These are phyloP conservation scores for Ophiostoma quercus DNA, from an alignment of 2,329 filamentous ascomycete genomes.

Conservation along the genomic window DNA sequence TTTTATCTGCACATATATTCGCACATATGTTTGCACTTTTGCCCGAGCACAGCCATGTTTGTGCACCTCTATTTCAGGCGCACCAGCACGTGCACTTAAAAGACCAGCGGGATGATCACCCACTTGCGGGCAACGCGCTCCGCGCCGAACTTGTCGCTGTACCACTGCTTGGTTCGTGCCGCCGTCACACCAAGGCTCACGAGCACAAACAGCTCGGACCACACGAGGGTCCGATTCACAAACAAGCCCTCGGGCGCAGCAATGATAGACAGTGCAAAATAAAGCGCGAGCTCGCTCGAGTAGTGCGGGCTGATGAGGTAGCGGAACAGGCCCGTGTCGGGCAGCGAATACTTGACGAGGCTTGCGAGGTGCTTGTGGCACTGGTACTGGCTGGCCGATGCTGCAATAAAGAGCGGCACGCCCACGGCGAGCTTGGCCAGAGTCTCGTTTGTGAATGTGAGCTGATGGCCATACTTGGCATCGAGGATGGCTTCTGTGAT, in stretches of 20 bases:
- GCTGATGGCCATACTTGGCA: slow-evolving; percentile 30
- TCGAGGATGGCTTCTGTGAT: slow-evolving; percentile 26
- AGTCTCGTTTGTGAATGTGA: background rate
- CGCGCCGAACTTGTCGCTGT: slow-evolving; percentile 65
- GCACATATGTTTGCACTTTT: background rate
- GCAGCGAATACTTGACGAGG: slow-evolving; percentile 77
- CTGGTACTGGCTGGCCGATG: slow-evolving; percentile 67
- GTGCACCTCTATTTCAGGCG: background rate
- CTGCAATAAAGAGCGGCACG: slow-evolving; percentile 60
- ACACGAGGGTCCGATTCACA: slow-evolving; percentile 68
- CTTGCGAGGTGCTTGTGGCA: slow-evolving; percentile 66
- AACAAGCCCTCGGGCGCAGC: slow-evolving; percentile 62
- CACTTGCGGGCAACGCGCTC: slow-evolving; percentile 58
- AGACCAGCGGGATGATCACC: slow-evolving; percentile 71
- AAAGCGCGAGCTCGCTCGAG: slow-evolving; percentile 79
- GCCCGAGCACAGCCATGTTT: background rate
- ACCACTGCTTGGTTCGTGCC: slow-evolving; percentile 72
- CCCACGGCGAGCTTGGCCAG: slow-evolving; percentile 50
- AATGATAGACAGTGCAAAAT: slow-evolving; percentile 68
- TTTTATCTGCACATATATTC: background rate
- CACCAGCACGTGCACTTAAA: slow-evolving; percentile 35
- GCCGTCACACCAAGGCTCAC: slow-evolving; percentile 81
- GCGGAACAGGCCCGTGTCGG: slow-evolving; percentile 65
- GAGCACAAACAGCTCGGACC: slow-evolving; percentile 65
- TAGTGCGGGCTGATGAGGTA: slow-evolving; percentile 83